phyloP scores from a whole-genome alignment of 2,329 filamentous ascomycete genomes.

The Epichloe baconii region DNA sequence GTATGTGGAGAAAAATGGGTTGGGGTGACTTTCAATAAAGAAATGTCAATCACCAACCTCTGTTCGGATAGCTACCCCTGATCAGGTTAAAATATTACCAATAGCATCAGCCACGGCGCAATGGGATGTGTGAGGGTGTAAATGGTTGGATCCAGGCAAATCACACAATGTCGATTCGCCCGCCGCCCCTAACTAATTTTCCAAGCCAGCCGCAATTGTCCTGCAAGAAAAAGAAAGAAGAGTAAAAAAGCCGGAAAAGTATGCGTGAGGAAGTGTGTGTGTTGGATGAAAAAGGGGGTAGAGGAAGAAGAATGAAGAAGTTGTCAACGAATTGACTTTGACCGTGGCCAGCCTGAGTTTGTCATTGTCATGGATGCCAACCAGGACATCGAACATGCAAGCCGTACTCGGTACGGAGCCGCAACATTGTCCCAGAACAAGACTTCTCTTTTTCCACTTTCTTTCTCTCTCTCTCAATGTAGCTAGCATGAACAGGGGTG shows the following conservation, averaged over 20 bases:
- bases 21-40: background rate
- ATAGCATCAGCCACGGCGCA: conserved; percentile 3
- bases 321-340: background rate
- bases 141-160: conserved; percentile 6
- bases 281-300: background rate
- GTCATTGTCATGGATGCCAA: conserved; percentile 3
- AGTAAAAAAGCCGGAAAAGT: background rate
- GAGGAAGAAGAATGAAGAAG: background rate
- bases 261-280: background rate
- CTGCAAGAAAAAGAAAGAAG: background rate
- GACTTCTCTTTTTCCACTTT: background rate
- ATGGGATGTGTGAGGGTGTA: conserved; percentile 2
- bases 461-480: conserved; percentile 1
- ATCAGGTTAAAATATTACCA: background rate
- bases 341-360: background rate
- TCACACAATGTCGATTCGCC: conserved; percentile 3
- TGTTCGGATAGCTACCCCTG: conserved; percentile 1
- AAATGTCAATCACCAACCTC: conserved; percentile 4
- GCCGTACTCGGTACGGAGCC: background rate
- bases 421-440: conserved; percentile 3
- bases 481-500: conserved; percentile 9
- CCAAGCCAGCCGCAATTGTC: conserved; percentile 2
- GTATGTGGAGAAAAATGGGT: background rate
- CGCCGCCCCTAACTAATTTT: background rate
- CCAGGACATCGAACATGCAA: background rate